A percentile compares a stretch with the other conserved stretches of the same genome.
These are phyloP conservation scores for Candida wancherniae DNA, from an alignment of 805 yeast genomes.

Conservation along the genomic window DNA sequence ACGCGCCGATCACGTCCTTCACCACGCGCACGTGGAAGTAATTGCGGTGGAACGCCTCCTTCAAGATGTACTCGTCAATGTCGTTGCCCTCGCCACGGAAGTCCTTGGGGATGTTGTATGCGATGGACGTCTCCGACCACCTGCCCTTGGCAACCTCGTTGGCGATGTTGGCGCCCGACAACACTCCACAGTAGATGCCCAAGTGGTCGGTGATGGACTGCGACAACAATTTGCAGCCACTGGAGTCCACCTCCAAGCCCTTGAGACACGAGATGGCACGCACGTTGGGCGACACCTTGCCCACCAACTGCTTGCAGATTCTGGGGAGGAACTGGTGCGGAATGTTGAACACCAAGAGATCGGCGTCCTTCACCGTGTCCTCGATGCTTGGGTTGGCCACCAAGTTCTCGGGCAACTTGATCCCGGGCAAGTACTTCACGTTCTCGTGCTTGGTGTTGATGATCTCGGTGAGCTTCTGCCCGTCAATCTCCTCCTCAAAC, in stretches of 20 bases:
- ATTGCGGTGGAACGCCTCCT: conserved; percentile 42
- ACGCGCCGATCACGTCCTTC: conserved; percentile 43
- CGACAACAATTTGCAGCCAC: conserved; percentile 42
- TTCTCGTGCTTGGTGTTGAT: conserved; percentile 41
- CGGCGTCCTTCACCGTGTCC: conserved; percentile 36
- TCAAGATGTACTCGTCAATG: conserved; percentile 36
- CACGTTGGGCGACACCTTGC: conserved; percentile 32
- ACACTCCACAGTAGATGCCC: conserved; percentile 41
- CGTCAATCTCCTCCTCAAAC: conserved; percentile 38
- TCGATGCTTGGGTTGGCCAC: conserved; percentile 38
- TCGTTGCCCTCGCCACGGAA: conserved; percentile 39
- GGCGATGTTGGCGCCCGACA: conserved; percentile 47
- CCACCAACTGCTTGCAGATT: conserved; percentile 36
- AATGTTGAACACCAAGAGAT: conserved; percentile 40
- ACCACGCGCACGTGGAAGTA: conserved; percentile 45
- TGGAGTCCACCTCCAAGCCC: conserved; percentile 41
- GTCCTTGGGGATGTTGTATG: conserved; percentile 36
- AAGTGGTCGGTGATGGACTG: conserved; percentile 40
- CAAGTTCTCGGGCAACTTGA: conserved; percentile 38
- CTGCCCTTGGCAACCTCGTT: conserved; percentile 43
- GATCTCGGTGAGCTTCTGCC: conserved; percentile 39
- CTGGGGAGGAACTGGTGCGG: conserved; percentile 44
- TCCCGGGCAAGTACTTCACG: conserved; percentile 41
- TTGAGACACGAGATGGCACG: conserved; percentile 44
- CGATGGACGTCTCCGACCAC: conserved; percentile 46